Conservation (phyloP, 257 asterid genomes). For the Nyctanthes arbortristis region DNA sequence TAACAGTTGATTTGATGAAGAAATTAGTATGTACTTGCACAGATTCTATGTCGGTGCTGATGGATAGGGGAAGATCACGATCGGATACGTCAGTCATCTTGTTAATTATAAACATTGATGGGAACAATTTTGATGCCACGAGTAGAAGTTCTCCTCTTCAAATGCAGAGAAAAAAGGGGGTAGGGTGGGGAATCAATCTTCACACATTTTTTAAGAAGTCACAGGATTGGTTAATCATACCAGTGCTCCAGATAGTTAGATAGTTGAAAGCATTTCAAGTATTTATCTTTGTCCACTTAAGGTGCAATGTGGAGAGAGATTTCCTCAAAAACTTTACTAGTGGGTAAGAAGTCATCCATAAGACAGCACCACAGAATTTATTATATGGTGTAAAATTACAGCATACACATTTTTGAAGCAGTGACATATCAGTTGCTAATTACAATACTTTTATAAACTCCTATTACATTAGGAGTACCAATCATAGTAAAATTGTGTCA, state of each 20-base stretch:
- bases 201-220: conserved; percentile 5
- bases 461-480: neutral
- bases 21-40: neutral
- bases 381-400: neutral
- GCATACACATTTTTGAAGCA: neutral
- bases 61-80: too few relatives aligned
- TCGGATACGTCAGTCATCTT: too few relatives aligned
- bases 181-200: neutral
- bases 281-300: too few relatives aligned
- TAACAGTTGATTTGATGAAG: neutral
- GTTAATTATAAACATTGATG: neutral
- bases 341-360: neutral
- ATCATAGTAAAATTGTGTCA: neutral
- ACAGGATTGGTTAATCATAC: too few relatives aligned
- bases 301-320: too few relatives aligned
- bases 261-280: too few relatives aligned
- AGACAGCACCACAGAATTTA: too few relatives aligned
- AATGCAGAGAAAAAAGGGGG: too few relatives aligned
- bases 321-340: too few relatives aligned
- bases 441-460: neutral
- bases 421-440: neutral
- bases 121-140: conserved; percentile 2
- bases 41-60: conserved; percentile 8
- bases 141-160: neutral
- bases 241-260: too few relatives aligned